A percentile compares a stretch with the other conserved stretches of the same genome.
Evolutionary conservation across 805 yeast species (phyloP).

Genomic region (Barnettozyma siamensis): DNA sequence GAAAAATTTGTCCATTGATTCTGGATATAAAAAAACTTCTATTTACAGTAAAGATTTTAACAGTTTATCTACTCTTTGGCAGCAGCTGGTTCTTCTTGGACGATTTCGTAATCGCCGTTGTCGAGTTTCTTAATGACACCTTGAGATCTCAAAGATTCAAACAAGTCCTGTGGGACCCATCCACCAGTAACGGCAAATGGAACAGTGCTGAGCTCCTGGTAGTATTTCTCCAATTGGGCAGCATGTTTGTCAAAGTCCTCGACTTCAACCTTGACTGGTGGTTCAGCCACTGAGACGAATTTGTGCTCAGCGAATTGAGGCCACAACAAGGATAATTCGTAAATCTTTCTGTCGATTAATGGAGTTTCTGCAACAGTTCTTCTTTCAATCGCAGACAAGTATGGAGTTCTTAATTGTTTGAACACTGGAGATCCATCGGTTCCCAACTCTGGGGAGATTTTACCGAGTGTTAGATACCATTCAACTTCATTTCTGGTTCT

Average conservation of each 20-base stretch:
- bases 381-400: conserved; percentile 52
- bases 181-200: conserved; percentile 92
- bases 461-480: conserved; percentile 77
- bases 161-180: conserved; percentile 95
- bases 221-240: conserved; percentile 56
- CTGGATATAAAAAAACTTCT: too few relatives aligned
- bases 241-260: conserved; percentile 55
- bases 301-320: conserved; percentile 53
- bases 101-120: conserved; percentile 45
- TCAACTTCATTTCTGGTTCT: conserved; percentile 87
- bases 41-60: too few relatives aligned
- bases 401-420: conserved; percentile 64
- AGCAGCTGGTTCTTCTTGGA: conserved; percentile 11
- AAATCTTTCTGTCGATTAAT: conserved; percentile 58
- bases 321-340: conserved; percentile 68
- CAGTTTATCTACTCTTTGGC: background rate
- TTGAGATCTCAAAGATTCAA: conserved; percentile 59
- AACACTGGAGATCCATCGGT: conserved; percentile 78
- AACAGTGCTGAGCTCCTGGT: conserved; percentile 55
- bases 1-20: too few relatives aligned
- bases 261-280: conserved; percentile 59
- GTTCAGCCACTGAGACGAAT: conserved; percentile 43
- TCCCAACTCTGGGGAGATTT: conserved; percentile 60
- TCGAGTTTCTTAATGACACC: conserved; percentile 61
- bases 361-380: conserved; percentile 54